These are phyloP conservation scores for Salix koriyanagi DNA, from an alignment of 345 rosid species.

Conservation along the genomic window DNA sequence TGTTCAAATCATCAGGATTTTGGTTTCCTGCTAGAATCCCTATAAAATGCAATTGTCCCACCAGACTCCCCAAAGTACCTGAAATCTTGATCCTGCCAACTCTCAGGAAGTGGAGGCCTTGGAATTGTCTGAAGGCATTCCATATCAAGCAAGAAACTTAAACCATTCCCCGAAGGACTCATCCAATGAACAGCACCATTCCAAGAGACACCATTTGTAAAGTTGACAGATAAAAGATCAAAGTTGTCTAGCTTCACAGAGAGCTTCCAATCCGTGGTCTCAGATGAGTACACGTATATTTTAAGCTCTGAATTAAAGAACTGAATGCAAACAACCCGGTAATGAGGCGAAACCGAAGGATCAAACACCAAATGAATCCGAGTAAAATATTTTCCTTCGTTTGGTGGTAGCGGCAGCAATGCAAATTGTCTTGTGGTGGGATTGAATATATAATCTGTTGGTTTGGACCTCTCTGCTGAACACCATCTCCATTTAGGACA, in stretches of 20 bases:
- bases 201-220: constrained; percentile 8
- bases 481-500: neutral
- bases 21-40: constrained; percentile 1
- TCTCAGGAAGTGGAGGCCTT: constrained; percentile 1
- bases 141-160: neutral
- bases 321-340: constrained; percentile 14
- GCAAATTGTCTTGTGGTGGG: constrained; percentile 17
- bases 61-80: constrained; percentile 1
- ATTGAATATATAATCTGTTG: constrained; percentile 18
- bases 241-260: neutral
- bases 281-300: constrained; percentile 11
- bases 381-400: neutral
- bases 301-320: neutral
- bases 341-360: constrained; percentile 13
- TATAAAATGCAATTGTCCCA: constrained; percentile 3
- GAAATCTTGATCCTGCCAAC: neutral
- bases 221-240: neutral
- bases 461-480: neutral
- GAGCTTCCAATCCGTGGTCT: constrained; percentile 6
- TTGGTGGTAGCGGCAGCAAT: neutral
- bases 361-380: constrained; percentile 15
- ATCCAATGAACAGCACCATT: constrained; percentile 22
- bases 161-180: neutral
- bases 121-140: neutral
- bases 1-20: neutral